phyloP scores from a whole-genome alignment of 169 alveolate species.

The Plasmodium ovale region DNA sequence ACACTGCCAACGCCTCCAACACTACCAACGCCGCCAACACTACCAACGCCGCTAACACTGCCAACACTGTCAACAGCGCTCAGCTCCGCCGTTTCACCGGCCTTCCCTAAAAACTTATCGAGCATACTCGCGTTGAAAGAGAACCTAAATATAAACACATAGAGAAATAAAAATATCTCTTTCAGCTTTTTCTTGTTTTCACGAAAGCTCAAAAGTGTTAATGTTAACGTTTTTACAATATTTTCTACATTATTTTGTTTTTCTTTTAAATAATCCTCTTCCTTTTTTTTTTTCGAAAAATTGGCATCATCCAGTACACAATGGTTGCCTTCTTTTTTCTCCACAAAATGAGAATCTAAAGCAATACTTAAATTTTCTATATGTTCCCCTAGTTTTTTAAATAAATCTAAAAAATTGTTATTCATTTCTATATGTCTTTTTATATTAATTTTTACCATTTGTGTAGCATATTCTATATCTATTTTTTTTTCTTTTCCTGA shows the following conservation, averaged over 20 bases:
- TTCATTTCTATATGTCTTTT: slow-evolving; percentile 37
- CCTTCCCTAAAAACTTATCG: neutral
- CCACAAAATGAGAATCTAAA: neutral
- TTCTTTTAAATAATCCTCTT: slow-evolving; percentile 24
- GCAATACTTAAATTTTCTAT: neutral
- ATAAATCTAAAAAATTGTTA: slow-evolving; percentile 43
- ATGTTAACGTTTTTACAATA: slow-evolving; percentile 4
- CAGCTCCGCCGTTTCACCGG: neutral
- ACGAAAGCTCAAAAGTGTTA: slow-evolving; percentile 1
- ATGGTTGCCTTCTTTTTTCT: neutral
- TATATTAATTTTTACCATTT: slow-evolving; percentile 12
- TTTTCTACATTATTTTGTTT: slow-evolving; percentile 22
- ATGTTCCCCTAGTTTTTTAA: slow-evolving; percentile 11
- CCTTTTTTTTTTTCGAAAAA: slow-evolving; percentile 43
- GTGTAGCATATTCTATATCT: neutral
- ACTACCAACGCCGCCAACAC: too few relatives aligned
- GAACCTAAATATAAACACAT: slow-evolving; percentile 26
- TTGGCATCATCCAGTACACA: neutral
- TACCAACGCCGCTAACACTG: too few relatives aligned
- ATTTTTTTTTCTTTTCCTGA: slow-evolving; percentile 8
- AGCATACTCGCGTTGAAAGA: slow-evolving; percentile 1
- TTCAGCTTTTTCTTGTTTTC: slow-evolving; percentile 7
- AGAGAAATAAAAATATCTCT: slow-evolving; percentile 46
- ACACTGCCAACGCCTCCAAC: too few relatives aligned
- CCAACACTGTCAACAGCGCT: neutral